Conservation (phyloP, 148 eudicot species). For the Limonium bicolor region DNA sequence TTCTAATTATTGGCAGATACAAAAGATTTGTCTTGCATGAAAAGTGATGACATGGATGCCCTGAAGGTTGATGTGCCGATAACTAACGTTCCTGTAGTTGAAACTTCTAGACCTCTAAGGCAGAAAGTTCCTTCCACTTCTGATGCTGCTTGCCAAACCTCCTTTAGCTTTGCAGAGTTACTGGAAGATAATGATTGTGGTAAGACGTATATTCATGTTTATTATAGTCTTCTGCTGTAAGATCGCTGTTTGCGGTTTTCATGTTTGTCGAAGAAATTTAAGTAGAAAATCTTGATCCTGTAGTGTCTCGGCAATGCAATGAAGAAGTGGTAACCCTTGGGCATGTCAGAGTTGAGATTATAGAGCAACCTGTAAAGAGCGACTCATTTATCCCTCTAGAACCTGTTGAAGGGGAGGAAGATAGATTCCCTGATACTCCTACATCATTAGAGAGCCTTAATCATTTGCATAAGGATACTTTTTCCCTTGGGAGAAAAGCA, state of each 20-base stretch:
- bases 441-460: conserved; percentile 34
- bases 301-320: neutral
- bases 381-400: conserved; percentile 3
- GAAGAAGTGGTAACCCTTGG: neutral
- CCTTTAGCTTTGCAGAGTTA: conserved; percentile 14
- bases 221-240: conserved; percentile 8
- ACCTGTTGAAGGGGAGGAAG: conserved; percentile 35
- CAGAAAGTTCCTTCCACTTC: conserved; percentile 15
- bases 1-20: conserved; percentile 3
- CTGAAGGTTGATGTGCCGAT: conserved; percentile 22
- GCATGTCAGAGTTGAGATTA: neutral
- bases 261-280: too few species aligned
- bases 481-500: conserved; percentile 33
- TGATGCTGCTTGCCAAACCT: conserved; percentile 10
- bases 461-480: conserved; percentile 30
- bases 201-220: neutral
- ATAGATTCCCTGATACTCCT: conserved; percentile 50
- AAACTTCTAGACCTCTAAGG: conserved; percentile 10
- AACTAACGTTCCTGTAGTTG: conserved; percentile 28
- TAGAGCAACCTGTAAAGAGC: neutral
- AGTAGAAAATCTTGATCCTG: neutral
- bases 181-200: neutral
- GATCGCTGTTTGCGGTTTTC: too few species aligned
- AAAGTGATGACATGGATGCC: conserved; percentile 20
- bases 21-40: conserved; percentile 18